Base-by-base conservation (phyloP, 2,329 filamentous ascomycete genomes). In the Fusarium neocosmosporiellum region DNA sequence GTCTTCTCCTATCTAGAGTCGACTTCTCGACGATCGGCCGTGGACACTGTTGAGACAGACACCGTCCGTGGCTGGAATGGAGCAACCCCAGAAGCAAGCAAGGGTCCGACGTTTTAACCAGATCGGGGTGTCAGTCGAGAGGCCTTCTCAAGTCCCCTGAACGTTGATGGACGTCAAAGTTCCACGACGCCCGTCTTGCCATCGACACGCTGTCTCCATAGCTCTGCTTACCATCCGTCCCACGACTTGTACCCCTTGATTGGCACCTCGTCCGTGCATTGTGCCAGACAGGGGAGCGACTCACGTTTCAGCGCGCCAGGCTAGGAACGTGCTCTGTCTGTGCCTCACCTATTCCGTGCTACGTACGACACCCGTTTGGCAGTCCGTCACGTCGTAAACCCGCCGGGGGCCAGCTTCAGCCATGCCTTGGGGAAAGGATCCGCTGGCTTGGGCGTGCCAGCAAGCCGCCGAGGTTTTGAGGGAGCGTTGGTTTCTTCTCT, bases 261-360 rank as follows among this genome's bases (percentile, higher is more conserved):
- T 65, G 72, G 66, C 50, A 59, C 29, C 39, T 33, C 18, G 70
- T 66, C 70, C 58, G 70, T 71, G 76, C 72, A 66, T 70, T 41
- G 63, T 58, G 64, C 73, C 71, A 72, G 59, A 70, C 76, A 78
- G 67, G 76, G 74, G 70, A 75, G 73, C 72, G 73, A 78, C 76
- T 78, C 76, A 77, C 75, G 76, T 78, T 78, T 78, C 76, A 78
- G 76, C 75, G 75, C 76, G 74, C 66, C 67, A 68, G 66, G 71
- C 53, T 59, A 70, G 71, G 66, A 74, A 72, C 65, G 65, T 73
- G 67, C 66, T 68, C 58, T 46, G 70, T 63, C 59, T 63, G 64
- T 67, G 41, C 57, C 34, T 46, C 20, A 58, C 53, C 37, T 36
- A 57, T 31, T 48, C 50, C 68, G 53, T 57, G 59, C 34, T 43